phyloP scores from a whole-genome alignment of 1,284 basidiomycete genomes.

The Cutaneotrichosporon sp. region DNA sequence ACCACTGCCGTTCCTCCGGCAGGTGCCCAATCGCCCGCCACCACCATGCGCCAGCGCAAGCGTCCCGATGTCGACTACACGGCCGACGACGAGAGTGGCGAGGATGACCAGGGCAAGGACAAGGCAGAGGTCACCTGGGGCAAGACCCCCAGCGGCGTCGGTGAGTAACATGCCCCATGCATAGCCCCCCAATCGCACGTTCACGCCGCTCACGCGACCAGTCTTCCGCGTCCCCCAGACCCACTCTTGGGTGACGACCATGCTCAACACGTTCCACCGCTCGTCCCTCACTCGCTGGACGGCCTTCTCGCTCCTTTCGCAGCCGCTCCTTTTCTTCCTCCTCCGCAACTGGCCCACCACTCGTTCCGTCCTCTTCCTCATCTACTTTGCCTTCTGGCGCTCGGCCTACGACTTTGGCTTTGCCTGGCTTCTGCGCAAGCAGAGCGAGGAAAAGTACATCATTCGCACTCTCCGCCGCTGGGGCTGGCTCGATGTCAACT shows the following conservation, averaged over 20 bases:
- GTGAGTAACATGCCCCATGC: constrained; percentile 53
- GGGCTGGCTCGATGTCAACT: constrained; percentile 79
- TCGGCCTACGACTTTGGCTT: constrained; percentile 89
- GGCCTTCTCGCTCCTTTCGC: constrained; percentile 71
- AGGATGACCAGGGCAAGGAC: constrained; percentile 18
- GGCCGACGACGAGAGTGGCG: constrained; percentile 26
- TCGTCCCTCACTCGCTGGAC: constrained; percentile 90
- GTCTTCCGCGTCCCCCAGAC: constrained; percentile 95
- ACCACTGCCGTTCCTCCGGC: neutral
- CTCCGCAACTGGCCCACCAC: constrained; percentile 62
- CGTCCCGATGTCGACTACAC: constrained; percentile 11
- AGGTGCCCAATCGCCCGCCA: neutral
- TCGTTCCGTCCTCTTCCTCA: constrained; percentile 49
- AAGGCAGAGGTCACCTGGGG: constrained; percentile 72
- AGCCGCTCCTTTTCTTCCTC: constrained; percentile 73
- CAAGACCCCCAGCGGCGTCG: constrained; percentile 78
- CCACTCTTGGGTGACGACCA: constrained; percentile 87
- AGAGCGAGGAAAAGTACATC: constrained; percentile 92
- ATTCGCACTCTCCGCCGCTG: constrained; percentile 73
- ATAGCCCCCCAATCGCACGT: neutral
- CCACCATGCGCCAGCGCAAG: constrained; percentile 10
- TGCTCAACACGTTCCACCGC: constrained; percentile 87
- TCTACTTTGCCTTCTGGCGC: constrained; percentile 85
- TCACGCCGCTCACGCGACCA: constrained; percentile 44
- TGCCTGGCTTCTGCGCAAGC: constrained; percentile 89